Evolutionary conservation across 164 flowering plant genomes (phyloP), one percentile per base, ranked within the genome.

Genomic region (Annona cherimola): DNA sequence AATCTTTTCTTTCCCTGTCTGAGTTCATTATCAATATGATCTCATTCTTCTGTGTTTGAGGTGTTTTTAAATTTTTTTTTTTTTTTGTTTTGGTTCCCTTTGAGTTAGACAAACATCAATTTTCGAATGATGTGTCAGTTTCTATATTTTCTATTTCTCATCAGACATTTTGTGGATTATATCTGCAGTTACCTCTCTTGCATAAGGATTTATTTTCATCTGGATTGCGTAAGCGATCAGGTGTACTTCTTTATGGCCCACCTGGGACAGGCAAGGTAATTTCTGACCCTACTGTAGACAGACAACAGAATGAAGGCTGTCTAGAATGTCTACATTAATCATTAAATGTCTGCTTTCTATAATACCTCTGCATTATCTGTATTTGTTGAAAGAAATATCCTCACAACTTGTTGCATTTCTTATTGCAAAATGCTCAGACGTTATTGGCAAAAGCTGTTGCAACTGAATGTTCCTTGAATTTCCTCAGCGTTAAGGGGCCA

Each of bases 191-290:
- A 68, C 98, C 98, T 76, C 96, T 95, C 54, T 82, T 90, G 79
- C 94, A 95, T 71, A 95, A 95, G 83, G 91, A 89, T 82, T 82
- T 92, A 72, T 95, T 92, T 79, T 88, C 99, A 14, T 92, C 99
- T 78, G 99, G 99, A 14, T 75, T 92, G 82, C 97, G 97, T 20
- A 95, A 91, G 76, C 85, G 98, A 7, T 95, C 98, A 45, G 99
- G 99, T 68, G 92, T 95, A 74, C 99, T 94, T 83, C 89, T 94
- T 16, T 92, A 94, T 86, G 99, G 99, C 74, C 99, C 99, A 73
- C 99, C 99, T 42, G 98, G 98, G 65, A 94, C 97, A 2, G 98
- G 99, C 70, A 94, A 94, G 83, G 98, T 94, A 81, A 75, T 77
- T 76, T 68, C 43, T 35, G 12, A 1, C 18, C 41, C 1, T 1